Base-by-base conservation (phyloP, 768 basidiomycete species). In the Phlebiopsis flavidoalba region DNA sequence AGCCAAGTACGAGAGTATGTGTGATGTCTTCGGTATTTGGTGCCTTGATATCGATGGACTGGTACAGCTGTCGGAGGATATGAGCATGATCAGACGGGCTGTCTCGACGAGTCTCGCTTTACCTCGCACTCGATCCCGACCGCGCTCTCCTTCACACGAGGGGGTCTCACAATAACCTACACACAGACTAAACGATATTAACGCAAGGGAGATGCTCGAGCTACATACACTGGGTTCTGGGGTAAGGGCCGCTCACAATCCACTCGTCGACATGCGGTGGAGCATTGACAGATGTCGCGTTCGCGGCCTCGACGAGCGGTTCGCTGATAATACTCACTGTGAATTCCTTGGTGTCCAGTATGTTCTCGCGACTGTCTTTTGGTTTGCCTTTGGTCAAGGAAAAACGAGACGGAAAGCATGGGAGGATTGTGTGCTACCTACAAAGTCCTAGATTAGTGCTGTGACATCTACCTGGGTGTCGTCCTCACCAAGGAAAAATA, bases 271-370 rank as follows among this genome's bases (percentile, higher is more conserved):
- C 74, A 49, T 78, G 70, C 3, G 75, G 75, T 48, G 84, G 84
- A 14, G 83, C 77, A 59, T 86, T 83, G 22, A 83, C 77, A 6
- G 83, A 76, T 15, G 78, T 75, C 53, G 73, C 71, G 66, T 87
- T 86, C 8, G 82, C 83, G 2, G 82, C 80, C 65, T 85, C 82
- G 49, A 78, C 72, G 63, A 86, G 82, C 0, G 83, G 72, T 69
- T 91, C 87, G 58, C 85, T 88, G 65, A 93, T 84, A 56, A 89
- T 83, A 66, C 83, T 88, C 53, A 87, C 82, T 6, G 85, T 85
- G 71, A 92, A 93, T 67, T 88, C 78, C 62, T 83, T 85, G 12
- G 83, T 87, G 0, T 75, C 73, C 51, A 81, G 70, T 61, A 90
- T 87, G 62, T 91, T 91, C 61, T 80, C 77, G 53, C 83, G 78